Percentiles rank a stretch among this genome's conserved stretches.
These are phyloP conservation scores for Apiospora hydei DNA, from an alignment of 2,329 filamentous ascomycete species.

Conservation along the genomic window DNA sequence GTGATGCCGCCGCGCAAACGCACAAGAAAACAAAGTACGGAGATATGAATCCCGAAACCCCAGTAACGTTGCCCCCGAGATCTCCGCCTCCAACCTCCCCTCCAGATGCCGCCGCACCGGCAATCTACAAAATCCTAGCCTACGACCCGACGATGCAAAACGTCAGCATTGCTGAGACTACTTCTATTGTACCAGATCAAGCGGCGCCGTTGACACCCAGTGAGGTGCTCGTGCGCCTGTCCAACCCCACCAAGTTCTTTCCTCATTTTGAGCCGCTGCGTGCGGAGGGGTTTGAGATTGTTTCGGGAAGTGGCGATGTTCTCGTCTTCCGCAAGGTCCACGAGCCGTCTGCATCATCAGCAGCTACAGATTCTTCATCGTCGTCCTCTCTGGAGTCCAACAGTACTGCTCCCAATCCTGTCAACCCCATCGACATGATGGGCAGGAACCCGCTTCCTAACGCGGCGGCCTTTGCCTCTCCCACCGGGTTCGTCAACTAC, in stretches of 20 bases:
- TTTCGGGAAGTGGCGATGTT: slow-evolving; percentile 67
- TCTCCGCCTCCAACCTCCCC: slow-evolving; percentile 6
- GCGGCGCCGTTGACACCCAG: slow-evolving; percentile 62
- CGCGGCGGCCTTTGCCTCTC: slow-evolving; percentile 67
- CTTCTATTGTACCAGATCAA: slow-evolving; percentile 58
- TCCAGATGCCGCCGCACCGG: slow-evolving; percentile 31
- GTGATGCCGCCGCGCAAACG: neutral
- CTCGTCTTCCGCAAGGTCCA: slow-evolving; percentile 71
- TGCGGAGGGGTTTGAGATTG: slow-evolving; percentile 70
- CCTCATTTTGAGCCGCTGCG: slow-evolving; percentile 67
- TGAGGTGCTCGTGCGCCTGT: slow-evolving; percentile 66
- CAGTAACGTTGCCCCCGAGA: slow-evolving; percentile 24
- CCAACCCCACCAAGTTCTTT: slow-evolving; percentile 70
- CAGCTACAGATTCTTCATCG: neutral
- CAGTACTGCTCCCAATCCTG: slow-evolving; percentile 28
- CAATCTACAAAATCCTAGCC: slow-evolving; percentile 70
- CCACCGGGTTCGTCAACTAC: slow-evolving; percentile 71
- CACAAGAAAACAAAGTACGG: slow-evolving; percentile 47
- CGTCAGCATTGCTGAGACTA: slow-evolving; percentile 67
- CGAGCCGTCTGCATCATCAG: slow-evolving; percentile 32
- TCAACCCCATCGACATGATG: slow-evolving; percentile 69
- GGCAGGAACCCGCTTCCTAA: slow-evolving; percentile 49
- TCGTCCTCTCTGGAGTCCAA: too few relatives aligned
- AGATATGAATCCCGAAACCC: slow-evolving; percentile 18
- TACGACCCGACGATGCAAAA: slow-evolving; percentile 67